phyloP scores from a whole-genome alignment of 2,329 filamentous ascomycete species.

The Aspergillus vadensis region DNA sequence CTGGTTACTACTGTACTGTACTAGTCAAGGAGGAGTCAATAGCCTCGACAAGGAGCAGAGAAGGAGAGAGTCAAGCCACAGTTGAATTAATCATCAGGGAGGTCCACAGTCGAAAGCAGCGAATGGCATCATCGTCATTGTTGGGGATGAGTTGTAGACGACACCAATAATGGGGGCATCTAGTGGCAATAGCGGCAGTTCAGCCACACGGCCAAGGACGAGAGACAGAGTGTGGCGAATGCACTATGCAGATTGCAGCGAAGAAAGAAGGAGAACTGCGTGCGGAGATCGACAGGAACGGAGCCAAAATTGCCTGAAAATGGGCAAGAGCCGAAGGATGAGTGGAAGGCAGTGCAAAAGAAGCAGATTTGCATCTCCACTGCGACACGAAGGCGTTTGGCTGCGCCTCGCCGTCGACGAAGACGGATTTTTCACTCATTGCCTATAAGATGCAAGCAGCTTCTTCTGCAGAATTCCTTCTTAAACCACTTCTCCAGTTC shows the following conservation, averaged over 20 bases:
- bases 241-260: not conserved
- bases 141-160: not conserved
- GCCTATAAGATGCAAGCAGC: constrained; percentile 5
- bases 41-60: not conserved
- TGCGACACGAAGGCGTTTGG: not conserved
- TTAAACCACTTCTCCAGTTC: not conserved
- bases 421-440: not conserved
- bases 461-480: not conserved
- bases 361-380: constrained; percentile 4
- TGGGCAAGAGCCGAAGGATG: not conserved
- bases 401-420: constrained; percentile 17
- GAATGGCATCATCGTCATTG: not conserved
- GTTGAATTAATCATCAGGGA: not conserved
- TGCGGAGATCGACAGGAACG: constrained; percentile 2
- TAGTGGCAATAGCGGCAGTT: constrained; percentile 2
- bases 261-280: not conserved
- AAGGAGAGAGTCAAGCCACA: not conserved
- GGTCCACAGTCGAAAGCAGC: not conserved
- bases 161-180: not conserved
- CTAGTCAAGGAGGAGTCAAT: not conserved
- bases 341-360: constrained; percentile 16
- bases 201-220: not conserved
- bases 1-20: not conserved
- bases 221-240: not conserved
- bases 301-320: not conserved